Conservation (phyloP, 495 filamentous ascomycete species). For the Trichodelitschia bisporula region DNA sequence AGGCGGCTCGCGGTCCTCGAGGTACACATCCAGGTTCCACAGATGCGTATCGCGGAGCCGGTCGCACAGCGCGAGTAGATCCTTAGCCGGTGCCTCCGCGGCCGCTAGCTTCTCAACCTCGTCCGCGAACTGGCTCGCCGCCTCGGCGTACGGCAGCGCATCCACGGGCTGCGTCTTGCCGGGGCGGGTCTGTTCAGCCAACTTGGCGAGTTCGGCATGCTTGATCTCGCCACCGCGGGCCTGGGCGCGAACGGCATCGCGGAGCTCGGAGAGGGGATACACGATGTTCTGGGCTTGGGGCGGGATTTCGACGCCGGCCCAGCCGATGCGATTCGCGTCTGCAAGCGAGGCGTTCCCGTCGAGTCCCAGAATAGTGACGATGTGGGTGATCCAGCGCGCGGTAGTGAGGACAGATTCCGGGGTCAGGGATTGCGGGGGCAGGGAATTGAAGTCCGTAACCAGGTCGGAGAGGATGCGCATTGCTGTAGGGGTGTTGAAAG, state of each 20-base stretch:
- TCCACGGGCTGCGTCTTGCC: constrained; percentile 1
- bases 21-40: constrained; percentile 55
- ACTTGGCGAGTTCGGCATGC: constrained; percentile 2
- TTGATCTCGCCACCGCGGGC: constrained; percentile 10
- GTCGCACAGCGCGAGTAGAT: constrained; percentile 36
- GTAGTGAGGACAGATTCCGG: constrained; percentile 16
- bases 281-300: constrained; percentile 18
- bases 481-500: constrained; percentile 62
- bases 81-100: constrained; percentile 12
- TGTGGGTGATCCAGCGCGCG: constrained; percentile 58
- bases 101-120: constrained; percentile 8
- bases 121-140: constrained; percentile 12
- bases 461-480: constrained; percentile 54
- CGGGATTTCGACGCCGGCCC: constrained; percentile 48
- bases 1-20: constrained; percentile 68
- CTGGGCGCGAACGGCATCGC: constrained; percentile 14
- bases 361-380: constrained; percentile 69
- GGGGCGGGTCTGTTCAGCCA: constrained; percentile 2
- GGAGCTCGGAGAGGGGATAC: constrained; percentile 11
- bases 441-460: constrained; percentile 41
- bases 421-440: constrained; percentile 18
- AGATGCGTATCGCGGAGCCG: constrained; percentile 56
- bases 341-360: constrained; percentile 33
- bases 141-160: constrained; percentile 2
- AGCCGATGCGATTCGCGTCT: constrained; percentile 42